Evolutionary conservation across 768 basidiomycete species (phyloP).

Genomic region (Trametes gibbosa): DNA sequence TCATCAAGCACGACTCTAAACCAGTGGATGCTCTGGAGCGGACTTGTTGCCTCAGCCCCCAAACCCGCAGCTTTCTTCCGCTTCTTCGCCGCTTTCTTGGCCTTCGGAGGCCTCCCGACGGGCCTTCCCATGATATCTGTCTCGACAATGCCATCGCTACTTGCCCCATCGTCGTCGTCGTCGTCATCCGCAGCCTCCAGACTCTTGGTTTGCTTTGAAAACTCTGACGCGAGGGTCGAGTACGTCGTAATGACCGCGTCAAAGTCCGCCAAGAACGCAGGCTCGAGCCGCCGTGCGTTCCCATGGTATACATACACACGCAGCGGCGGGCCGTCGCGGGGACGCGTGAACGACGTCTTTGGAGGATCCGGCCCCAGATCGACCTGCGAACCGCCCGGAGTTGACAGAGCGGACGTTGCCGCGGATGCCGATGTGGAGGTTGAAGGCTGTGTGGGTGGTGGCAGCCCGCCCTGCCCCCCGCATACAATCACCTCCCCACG

Average conservation of each 20-base stretch:
- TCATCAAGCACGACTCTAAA: conserved; percentile 93
- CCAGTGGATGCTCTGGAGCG: conserved; percentile 94
- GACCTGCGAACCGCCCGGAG: conserved; percentile 15
- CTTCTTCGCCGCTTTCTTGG: conserved; percentile 73
- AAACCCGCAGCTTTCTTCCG: conserved; percentile 42
- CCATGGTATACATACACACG: conserved; percentile 97
- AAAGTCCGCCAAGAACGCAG: conserved; percentile 86
- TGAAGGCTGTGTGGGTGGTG: conserved; percentile 17
- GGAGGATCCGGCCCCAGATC: conserved; percentile 15
- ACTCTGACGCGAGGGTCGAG: conserved; percentile 93
- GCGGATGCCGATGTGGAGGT: conserved; percentile 17
- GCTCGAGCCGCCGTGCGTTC: conserved; percentile 79
- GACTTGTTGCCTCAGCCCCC: conserved; percentile 57
- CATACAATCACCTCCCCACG: conserved; percentile 79
- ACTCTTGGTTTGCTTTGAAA: conserved; percentile 80
- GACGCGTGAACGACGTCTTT: conserved; percentile 16
- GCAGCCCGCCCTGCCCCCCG: conserved; percentile 66
- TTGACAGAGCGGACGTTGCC: background rate
- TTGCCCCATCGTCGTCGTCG: conserved; percentile 64
- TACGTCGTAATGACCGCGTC: conserved; percentile 98
- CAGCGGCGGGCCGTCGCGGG: conserved; percentile 41
- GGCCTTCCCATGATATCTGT: conserved; percentile 67
- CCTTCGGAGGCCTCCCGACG: conserved; percentile 54
- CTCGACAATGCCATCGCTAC: conserved; percentile 56
- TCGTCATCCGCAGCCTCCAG: conserved; percentile 56